phyloP scores from a whole-genome alignment of 1,284 basidiomycete genomes.

The Melampsora americana region DNA sequence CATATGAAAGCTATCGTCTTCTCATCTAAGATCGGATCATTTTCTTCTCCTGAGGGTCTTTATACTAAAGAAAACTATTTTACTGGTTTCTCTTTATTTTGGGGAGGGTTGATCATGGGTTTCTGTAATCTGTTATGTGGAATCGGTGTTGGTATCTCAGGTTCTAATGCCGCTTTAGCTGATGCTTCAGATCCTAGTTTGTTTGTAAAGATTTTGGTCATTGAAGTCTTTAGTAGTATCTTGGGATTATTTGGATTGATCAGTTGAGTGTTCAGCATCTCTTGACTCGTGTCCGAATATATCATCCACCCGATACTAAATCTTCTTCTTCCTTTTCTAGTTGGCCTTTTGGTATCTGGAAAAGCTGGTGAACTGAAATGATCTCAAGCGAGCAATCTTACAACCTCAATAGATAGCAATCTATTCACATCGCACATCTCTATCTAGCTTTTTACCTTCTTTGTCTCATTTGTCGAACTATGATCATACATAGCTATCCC shows the following conservation, averaged over 20 bases:
- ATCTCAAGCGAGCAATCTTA: background rate
- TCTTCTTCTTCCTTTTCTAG: background rate
- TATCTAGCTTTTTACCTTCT: conserved; percentile 1
- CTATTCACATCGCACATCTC: too few relatives aligned
- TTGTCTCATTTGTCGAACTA: conserved; percentile 8
- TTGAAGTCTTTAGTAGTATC: conserved; percentile 91
- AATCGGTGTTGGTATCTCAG: conserved; percentile 82
- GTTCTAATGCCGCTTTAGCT: conserved; percentile 82
- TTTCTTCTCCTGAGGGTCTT: conserved; percentile 19
- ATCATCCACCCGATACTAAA: conserved; percentile 46
- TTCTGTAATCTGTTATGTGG: conserved; percentile 88
- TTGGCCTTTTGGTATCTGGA: conserved; percentile 44
- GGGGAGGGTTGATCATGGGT: conserved; percentile 87
- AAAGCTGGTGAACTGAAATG: conserved; percentile 41
- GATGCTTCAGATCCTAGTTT: conserved; percentile 87
- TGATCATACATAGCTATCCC: background rate
- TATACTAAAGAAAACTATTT: conserved; percentile 22
- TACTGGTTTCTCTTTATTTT: conserved; percentile 82
- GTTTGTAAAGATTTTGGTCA: conserved; percentile 90
- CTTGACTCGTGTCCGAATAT: background rate
- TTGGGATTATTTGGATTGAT: conserved; percentile 86
- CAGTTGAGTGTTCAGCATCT: conserved; percentile 60
- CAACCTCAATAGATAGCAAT: too few relatives aligned
- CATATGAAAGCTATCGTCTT: conserved; percentile 74
- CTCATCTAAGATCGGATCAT: conserved; percentile 66